Evolutionary conservation across 2,329 filamentous ascomycete species (phyloP).

Genomic region (Aspergillus fijiensis): DNA sequence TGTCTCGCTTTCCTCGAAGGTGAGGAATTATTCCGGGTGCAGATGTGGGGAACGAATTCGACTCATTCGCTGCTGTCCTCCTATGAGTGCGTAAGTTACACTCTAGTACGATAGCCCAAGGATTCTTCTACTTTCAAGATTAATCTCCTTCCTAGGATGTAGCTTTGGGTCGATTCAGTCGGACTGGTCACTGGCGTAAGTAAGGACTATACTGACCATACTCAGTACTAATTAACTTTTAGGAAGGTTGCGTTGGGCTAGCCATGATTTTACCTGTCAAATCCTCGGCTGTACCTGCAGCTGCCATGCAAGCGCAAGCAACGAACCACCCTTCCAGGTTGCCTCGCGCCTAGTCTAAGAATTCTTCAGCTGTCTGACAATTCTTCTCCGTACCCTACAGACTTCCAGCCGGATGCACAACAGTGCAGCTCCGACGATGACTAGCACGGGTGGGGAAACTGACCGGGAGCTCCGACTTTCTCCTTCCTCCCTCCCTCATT

Average conservation of each 20-base stretch:
- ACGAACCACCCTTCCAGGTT: neutral
- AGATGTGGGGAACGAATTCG: neutral
- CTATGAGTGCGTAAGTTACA: too few relatives aligned
- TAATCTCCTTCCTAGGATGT: neutral
- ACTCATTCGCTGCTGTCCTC: neutral
- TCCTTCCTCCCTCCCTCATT: neutral
- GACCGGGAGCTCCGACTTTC: too few relatives aligned
- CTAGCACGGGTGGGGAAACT: neutral
- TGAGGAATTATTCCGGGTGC: slow-evolving; percentile 5
- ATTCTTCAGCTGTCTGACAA: slow-evolving; percentile 3
- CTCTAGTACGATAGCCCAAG: too few relatives aligned
- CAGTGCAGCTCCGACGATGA: neutral
- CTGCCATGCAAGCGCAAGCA: slow-evolving; percentile 16
- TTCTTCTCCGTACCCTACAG: neutral
- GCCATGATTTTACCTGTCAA: slow-evolving; percentile 2
- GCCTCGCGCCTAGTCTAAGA: neutral
- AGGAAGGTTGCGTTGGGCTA: neutral
- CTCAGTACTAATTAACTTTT: neutral
- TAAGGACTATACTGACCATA: too few relatives aligned
- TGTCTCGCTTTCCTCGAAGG: neutral
- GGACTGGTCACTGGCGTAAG: neutral
- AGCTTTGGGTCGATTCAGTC: neutral
- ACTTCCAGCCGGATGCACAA: neutral
- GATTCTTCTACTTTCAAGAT: neutral
- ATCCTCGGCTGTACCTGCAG: slow-evolving; percentile 21